Base-by-base conservation (phyloP, 768 basidiomycete species). In the Lactarius trivialis region DNA sequence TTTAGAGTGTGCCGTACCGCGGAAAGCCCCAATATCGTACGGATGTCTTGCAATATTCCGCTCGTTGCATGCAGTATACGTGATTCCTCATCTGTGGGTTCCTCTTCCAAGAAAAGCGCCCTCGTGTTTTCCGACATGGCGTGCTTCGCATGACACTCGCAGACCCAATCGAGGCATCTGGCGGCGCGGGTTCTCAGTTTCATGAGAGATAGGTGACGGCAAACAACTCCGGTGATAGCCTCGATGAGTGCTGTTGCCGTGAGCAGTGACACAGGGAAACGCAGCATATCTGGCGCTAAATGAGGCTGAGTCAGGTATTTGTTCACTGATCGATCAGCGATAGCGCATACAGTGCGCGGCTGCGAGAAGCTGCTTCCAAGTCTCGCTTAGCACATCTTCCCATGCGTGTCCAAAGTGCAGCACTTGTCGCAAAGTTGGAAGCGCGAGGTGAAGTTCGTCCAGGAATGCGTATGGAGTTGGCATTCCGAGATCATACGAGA, bases 381-480 rank as follows among this genome's bases (percentile, higher is more conserved):
- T 61, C 14, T 57, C 58, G n/a, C 34, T 21, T 4, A 56, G 30
- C 2, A 67, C 56, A 2, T 37, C 37, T 7, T 56, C 33, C 67
- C 67, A 66, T 17, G n/a, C 48, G 52, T 24, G 24, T 32, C 21
- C 58, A 19, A 24, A 43, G 36, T 32, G 36, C 28, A 60, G n/a
- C 11, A 51, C 26, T 1, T 54, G 28, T 32, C 65, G 65, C 7
- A 67, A 53, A 28, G 58, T 56, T 9, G 67, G 67, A 34, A 67
- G 52, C 6, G 51, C 55, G 9, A 55, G 15, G 21, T 30, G 37
- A 14, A 67, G 33, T 41, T 67, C 67, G 19, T 67, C 67, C 0
- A 67, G 45, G 24, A 56, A 49, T 4, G 32, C n/a, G 51, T 67
- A 61, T 12, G 67, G 67, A 33, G 65, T 67, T 15, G 59, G 67